Percentiles rank a stretch among this genome's conserved stretches.
These are phyloP conservation scores for Dactylellina sp. DNA, from an alignment of 2,329 filamentous ascomycete genomes.

Conservation along the genomic window DNA sequence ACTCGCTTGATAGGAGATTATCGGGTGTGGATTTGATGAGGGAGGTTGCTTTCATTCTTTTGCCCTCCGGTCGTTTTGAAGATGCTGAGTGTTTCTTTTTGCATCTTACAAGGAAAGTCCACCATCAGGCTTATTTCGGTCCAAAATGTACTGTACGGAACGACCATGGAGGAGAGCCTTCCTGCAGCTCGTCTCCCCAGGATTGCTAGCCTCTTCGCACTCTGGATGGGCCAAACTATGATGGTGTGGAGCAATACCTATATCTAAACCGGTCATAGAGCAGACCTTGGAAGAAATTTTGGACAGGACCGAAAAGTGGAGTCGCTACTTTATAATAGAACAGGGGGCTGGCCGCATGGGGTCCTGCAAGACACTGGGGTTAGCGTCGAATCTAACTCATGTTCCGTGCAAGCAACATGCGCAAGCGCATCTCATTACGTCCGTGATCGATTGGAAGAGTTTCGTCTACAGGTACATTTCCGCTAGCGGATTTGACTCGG, in stretches of 20 bases:
- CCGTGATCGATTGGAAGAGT: background rate
- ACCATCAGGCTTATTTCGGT: constrained; percentile 46
- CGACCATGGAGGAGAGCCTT: constrained; percentile 26
- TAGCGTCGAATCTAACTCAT: constrained; percentile 39
- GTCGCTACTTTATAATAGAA: constrained; percentile 50
- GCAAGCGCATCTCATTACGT: constrained; percentile 27
- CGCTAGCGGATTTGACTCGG: constrained; percentile 11
- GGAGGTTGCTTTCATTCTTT: constrained; percentile 15
- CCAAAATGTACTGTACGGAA: constrained; percentile 9
- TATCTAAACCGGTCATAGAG: constrained; percentile 37
- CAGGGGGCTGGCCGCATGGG: constrained; percentile 32
- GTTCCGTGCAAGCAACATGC: constrained; percentile 7
- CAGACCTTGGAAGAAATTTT: constrained; percentile 55
- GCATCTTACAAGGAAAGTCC: constrained; percentile 11
- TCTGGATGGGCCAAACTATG: constrained; percentile 28
- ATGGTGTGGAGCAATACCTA: constrained; percentile 52
- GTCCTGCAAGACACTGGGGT: constrained; percentile 34
- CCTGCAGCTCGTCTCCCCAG: constrained; percentile 54
- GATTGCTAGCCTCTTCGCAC: constrained; percentile 38
- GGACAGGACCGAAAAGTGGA: constrained; percentile 47
- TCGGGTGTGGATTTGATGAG: constrained; percentile 23
- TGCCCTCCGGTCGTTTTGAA: constrained; percentile 9
- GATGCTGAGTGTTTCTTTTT: constrained; percentile 24
- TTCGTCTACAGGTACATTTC: constrained; percentile 3
- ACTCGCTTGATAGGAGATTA: constrained; percentile 40